phyloP scores from a whole-genome alignment of 768 basidiomycete species.

The Lactifluus hygrophoroides region DNA sequence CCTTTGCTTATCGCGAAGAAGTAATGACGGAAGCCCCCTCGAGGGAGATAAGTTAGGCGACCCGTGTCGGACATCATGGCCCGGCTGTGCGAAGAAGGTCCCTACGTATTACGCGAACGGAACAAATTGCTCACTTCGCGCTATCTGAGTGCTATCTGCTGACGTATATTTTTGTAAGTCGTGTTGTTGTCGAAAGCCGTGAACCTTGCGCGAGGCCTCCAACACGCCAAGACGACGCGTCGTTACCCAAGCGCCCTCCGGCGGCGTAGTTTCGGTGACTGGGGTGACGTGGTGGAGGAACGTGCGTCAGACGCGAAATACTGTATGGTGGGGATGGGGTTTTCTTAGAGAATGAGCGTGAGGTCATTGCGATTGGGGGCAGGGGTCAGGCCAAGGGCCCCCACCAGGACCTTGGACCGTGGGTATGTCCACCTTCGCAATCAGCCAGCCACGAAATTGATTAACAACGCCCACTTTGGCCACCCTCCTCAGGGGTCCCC shows the following conservation, averaged over 20 bases:
- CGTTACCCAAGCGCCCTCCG: not conserved
- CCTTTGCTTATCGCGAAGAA: slow-evolving; percentile 15
- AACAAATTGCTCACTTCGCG: not conserved
- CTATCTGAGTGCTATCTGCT: slow-evolving; percentile 1
- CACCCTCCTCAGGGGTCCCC: not conserved
- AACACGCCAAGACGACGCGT: not conserved
- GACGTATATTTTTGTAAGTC: not conserved
- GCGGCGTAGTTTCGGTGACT: not conserved
- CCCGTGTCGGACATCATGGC: slow-evolving; percentile 4
- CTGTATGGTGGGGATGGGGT: too few species aligned
- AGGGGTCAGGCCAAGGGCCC: not conserved
- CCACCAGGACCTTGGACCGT: not conserved
- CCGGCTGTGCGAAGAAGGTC: not conserved
- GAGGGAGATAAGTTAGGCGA: slow-evolving; percentile 3
- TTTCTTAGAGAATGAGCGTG: not conserved
- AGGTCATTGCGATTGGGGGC: too few species aligned
- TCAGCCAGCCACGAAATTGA: slow-evolving; percentile 5
- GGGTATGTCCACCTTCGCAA: not conserved
- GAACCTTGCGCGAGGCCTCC: not conserved
- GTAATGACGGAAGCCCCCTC: not conserved
- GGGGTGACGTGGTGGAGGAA: not conserved
- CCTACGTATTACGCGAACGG: slow-evolving; percentile 6
- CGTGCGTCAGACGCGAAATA: not conserved
- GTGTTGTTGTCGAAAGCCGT: not conserved
- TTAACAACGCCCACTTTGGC: slow-evolving; percentile 5